Conservation (phyloP, 441 rosid species). For the Corymbia calophylla region DNA sequence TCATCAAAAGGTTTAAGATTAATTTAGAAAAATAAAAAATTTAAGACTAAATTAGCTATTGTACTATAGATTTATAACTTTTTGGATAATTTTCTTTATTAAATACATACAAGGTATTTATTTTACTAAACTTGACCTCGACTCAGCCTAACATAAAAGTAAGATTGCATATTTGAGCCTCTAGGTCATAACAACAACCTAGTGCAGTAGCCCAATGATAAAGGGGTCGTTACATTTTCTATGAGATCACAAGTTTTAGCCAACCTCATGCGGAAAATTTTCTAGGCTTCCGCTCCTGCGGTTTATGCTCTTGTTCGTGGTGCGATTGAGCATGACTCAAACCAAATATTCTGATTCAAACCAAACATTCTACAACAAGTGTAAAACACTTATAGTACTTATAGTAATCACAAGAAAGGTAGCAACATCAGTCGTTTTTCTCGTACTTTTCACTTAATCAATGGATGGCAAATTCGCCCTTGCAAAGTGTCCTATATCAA, state of each 20-base stretch:
- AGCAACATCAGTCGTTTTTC: neutral
- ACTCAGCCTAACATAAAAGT: neutral
- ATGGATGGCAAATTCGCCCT: neutral
- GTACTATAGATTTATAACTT: too few species aligned
- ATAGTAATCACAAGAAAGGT: neutral
- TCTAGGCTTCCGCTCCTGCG: neutral
- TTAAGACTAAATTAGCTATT: too few species aligned
- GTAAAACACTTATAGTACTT: neutral
- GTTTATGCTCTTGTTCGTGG: too few species aligned
- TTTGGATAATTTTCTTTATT: too few species aligned
- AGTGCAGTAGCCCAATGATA: neutral
- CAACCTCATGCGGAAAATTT: neutral
- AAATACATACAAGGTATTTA: neutral
- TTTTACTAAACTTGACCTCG: neutral
- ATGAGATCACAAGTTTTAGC: neutral
- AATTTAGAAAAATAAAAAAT: too few species aligned
- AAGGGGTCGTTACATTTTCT: neutral
- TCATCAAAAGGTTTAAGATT: too few species aligned
- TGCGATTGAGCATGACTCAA: neutral
- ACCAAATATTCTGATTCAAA: neutral
- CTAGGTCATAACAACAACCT: neutral
- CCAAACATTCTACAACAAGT: neutral
- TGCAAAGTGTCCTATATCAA: neutral
- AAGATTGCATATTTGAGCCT: neutral
- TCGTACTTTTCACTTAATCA: neutral